Conservation (phyloP, 257 asterid species). For the Petunia secreta region DNA sequence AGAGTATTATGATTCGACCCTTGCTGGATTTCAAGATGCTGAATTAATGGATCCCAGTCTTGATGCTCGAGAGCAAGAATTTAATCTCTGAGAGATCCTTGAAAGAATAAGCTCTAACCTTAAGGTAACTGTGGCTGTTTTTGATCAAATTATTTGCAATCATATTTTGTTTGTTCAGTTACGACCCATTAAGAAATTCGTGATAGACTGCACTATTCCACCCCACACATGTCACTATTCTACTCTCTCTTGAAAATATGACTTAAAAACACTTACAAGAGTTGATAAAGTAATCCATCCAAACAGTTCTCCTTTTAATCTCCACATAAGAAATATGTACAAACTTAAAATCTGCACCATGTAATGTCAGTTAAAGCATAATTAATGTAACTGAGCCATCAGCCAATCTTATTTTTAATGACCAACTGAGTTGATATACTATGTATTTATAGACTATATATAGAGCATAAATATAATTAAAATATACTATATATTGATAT, state of each 20-base stretch:
- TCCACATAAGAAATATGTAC: slow-evolving; percentile 4
- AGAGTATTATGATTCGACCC: slow-evolving; percentile 90
- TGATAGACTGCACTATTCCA: background rate
- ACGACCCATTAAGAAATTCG: background rate
- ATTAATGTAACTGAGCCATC: background rate
- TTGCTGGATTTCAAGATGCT: slow-evolving; percentile 96
- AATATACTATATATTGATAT: too few species aligned
- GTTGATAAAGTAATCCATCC: background rate
- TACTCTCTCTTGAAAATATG: background rate
- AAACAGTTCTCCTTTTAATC: background rate
- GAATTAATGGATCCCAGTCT: slow-evolving; percentile 84
- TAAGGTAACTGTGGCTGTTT: slow-evolving; percentile 47
- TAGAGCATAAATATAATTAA: too few species aligned
- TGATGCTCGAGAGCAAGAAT: slow-evolving; percentile 67
- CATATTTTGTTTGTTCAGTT: background rate
- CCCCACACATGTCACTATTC: background rate
- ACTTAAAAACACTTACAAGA: background rate
- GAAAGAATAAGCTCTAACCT: slow-evolving; percentile 66
- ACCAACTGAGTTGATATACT: background rate
- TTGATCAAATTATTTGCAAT: background rate
- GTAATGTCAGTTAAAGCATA: background rate
- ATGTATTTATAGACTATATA: too few species aligned
- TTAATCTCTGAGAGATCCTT: slow-evolving; percentile 62
- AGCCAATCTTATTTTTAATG: background rate
- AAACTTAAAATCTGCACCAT: background rate